Evolutionary conservation across 2,329 filamentous ascomycete genomes (phyloP).

Genomic region (Dryadomyces sulphureus): DNA sequence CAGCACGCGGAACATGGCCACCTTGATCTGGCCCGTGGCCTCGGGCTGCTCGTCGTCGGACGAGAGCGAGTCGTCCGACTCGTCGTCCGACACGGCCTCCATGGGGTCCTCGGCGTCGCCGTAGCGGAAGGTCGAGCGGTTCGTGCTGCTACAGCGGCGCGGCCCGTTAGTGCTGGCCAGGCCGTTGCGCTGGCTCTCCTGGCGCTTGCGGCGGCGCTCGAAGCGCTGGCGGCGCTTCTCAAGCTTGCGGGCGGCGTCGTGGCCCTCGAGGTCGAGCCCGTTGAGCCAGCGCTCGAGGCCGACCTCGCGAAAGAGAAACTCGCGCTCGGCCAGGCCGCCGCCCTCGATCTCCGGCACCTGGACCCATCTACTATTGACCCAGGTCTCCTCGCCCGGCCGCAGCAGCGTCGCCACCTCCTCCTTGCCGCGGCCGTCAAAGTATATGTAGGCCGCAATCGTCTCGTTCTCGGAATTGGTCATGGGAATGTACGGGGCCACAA

Average conservation of each 20-base stretch:
- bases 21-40: slow-evolving; percentile 94
- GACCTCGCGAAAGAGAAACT: slow-evolving; percentile 94
- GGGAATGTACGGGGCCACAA: slow-evolving; percentile 76
- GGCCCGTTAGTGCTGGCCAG: slow-evolving; percentile 19
- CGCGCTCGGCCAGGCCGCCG: slow-evolving; percentile 84
- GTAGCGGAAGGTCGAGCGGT: slow-evolving; percentile 57
- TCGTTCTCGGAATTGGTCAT: slow-evolving; percentile 89
- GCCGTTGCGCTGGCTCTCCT: slow-evolving; percentile 30
- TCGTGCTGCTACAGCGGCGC: slow-evolving; percentile 23
- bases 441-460: slow-evolving; percentile 93
- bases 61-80: slow-evolving; percentile 51
- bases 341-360: slow-evolving; percentile 83
- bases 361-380: slow-evolving; percentile 98
- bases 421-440: slow-evolving; percentile 89
- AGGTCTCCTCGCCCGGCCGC: slow-evolving; percentile 88
- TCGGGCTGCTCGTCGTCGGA: slow-evolving; percentile 79
- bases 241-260: slow-evolving; percentile 76
- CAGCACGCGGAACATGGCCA: slow-evolving; percentile 87
- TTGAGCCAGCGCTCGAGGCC: slow-evolving; percentile 94
- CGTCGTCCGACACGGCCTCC: slow-evolving; percentile 48
- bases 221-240: slow-evolving; percentile 79
- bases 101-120: slow-evolving; percentile 64
- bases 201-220: slow-evolving; percentile 50
- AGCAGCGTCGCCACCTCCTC: slow-evolving; percentile 94
- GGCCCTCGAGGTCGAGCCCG: slow-evolving; percentile 84